Evolutionary conservation across 495 filamentous ascomycete species (phyloP).

Genomic region (Hypoxylon trugodes): DNA sequence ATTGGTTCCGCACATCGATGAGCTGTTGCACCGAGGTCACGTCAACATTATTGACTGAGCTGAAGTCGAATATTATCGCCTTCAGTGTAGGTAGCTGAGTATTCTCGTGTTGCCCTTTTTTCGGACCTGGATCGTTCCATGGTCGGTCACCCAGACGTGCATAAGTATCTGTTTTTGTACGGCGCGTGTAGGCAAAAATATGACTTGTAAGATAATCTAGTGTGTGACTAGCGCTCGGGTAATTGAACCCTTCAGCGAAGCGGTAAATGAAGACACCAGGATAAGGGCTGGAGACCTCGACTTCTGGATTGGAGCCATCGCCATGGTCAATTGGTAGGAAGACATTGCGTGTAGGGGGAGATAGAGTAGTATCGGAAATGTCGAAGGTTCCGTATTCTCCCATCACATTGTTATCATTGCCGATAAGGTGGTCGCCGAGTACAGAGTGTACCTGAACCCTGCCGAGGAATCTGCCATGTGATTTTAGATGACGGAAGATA

Average conservation of each 20-base stretch:
- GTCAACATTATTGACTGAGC: constrained; percentile 95
- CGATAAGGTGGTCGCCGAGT: constrained; percentile 80
- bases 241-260: constrained; percentile 96
- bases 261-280: constrained; percentile 98
- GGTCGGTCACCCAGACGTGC: constrained; percentile 81
- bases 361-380: constrained; percentile 39
- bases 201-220: constrained; percentile 78
- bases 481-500: constrained; percentile 84
- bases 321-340: constrained; percentile 90
- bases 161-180: constrained; percentile 73
- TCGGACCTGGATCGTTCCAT: constrained; percentile 94
- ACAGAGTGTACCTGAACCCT: constrained; percentile 90
- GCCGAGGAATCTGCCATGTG: constrained; percentile 87
- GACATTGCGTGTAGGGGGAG: constrained; percentile 66
- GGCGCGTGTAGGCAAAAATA: constrained; percentile 80
- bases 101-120: constrained; percentile 39
- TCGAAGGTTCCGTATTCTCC: constrained; percentile 63
- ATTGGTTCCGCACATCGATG: constrained; percentile 97
- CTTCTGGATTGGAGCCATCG: constrained; percentile 89
- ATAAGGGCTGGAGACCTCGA: constrained; percentile 81
- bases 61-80: constrained; percentile 94
- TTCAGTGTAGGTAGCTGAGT: constrained; percentile 75
- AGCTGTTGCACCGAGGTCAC: constrained; percentile 93
- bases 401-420: constrained; percentile 54
- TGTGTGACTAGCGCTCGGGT: constrained; percentile 92